Evolutionary conservation across 2,329 filamentous ascomycete genomes (phyloP), one percentile per base, ranked within the genome.

Genomic region (Diaporthe sp.): DNA sequence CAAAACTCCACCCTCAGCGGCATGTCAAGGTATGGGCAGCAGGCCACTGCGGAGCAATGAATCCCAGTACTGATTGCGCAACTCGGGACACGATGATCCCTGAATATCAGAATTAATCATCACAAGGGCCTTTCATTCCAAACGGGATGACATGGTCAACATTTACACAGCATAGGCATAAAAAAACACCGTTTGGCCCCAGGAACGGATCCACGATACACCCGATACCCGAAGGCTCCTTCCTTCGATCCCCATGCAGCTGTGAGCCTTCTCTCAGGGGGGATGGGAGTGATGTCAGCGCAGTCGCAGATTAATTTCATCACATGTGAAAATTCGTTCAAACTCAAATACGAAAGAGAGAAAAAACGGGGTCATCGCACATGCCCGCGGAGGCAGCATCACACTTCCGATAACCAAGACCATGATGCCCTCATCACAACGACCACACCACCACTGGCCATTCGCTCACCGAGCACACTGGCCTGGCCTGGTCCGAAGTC

Each of bases 401-500:
- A 19, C 42, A 25, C 13, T 8, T 30, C 19, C 2, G 30, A 37
- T 10, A 12, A 17, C 44, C 44, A 19, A 25, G 30, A 37, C 61
- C 42, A 50, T 66, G 44, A 66, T 51, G 22, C 44, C 44, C n/a
- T 66, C 63, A 53, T 30, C 27, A 47, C 37, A 22, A 50, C 32
- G 22, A 44, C 25, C 50, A 22, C 25, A 58, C 63, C 63, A 50
- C 63, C 19, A n/a, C n/a, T n/a, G 39, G 32, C 44, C 22, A 27
- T 37, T 51, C 42, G 30, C 30, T 66, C 44, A 51, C 63, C 63
- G 63, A 66, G 47, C 30, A 35, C 44, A 51, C 63, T 32, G 63
- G 47, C 63, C 22, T 66, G 12, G 17, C 44, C 63, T 66, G 30
- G 44, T 66, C 63, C 22, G 63, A 66, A 66, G 44, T 66, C 30